Evolutionary conservation across 768 basidiomycete species (phyloP).

Genomic region (Fibroporia radiculosa): DNA sequence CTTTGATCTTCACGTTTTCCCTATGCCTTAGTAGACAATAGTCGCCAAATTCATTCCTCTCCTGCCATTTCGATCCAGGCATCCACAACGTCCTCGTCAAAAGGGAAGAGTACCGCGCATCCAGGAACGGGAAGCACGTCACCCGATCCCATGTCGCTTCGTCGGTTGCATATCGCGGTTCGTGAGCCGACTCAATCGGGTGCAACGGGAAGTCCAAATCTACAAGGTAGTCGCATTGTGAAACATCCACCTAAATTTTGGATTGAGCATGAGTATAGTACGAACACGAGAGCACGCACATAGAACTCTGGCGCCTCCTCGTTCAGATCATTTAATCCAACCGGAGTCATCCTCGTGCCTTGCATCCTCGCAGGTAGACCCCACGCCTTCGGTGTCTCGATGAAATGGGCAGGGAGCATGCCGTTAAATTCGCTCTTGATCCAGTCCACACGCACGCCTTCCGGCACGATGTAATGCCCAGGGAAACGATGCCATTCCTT

Average conservation of each 20-base stretch:
- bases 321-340: constrained; percentile 84
- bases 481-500: constrained; percentile 98
- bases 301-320: constrained; percentile 69
- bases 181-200: constrained; percentile 43
- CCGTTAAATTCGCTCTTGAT: constrained; percentile 90
- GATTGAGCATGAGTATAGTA: too few relatives aligned
- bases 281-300: constrained; percentile 50
- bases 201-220: constrained; percentile 83
- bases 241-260: constrained; percentile 60
- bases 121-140: constrained; percentile 78
- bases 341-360: constrained; percentile 53
- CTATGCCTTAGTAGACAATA: constrained; percentile 81
- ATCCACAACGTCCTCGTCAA: constrained; percentile 76
- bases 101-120: constrained; percentile 63
- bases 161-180: constrained; percentile 77
- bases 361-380: constrained; percentile 46
- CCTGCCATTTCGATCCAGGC: constrained; percentile 64
- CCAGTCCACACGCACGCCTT: constrained; percentile 76
- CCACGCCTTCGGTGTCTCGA: constrained; percentile 23
- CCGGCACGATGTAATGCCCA: constrained; percentile 81
- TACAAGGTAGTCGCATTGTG: constrained; percentile 82
- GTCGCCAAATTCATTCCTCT: constrained; percentile 74
- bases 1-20: constrained; percentile 24
- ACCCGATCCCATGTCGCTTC: constrained; percentile 71
- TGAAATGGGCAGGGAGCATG: constrained; percentile 80